Evolutionary conservation across 2,329 filamentous ascomycete species (phyloP).

Genomic region (Fusarium tupiense): DNA sequence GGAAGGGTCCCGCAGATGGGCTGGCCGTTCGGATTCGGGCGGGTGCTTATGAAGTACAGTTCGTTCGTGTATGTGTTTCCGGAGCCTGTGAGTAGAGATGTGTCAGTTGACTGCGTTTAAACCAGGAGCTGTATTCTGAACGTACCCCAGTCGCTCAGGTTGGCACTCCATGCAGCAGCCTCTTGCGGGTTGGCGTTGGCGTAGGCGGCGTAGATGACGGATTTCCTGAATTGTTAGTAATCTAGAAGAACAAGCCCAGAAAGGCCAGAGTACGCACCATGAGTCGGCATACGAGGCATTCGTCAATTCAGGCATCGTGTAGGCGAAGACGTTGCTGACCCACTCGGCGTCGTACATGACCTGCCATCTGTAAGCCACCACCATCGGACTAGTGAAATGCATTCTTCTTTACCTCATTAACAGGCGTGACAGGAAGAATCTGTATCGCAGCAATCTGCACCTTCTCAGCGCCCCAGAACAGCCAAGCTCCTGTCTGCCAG

Average conservation of each 20-base stretch:
- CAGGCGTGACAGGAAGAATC: neutral
- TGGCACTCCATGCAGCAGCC: neutral
- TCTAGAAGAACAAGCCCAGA: neutral
- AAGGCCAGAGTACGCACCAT: neutral
- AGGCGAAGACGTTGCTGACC: neutral
- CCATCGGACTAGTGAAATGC: rapidly evolving
- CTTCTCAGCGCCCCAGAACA: neutral
- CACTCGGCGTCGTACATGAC: neutral
- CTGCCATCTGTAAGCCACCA: neutral
- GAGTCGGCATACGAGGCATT: neutral
- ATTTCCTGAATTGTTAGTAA: neutral
- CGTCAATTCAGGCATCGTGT: neutral
- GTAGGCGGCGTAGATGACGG: neutral
- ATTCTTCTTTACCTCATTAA: neutral
- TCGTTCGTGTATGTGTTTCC: neutral
- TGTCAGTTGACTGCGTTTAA: rapidly evolving
- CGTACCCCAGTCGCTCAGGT: neutral
- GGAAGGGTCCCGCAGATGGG: neutral
- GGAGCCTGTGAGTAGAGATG: neutral
- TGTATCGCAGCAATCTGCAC: neutral
- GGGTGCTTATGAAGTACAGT: neutral
- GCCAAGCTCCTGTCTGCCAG: neutral
- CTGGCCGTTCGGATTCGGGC: neutral
- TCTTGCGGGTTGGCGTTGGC: neutral
- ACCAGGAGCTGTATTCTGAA: rapidly evolving